Percentiles rank a stretch among this genome's conserved stretches.
Conservation (phyloP, 1,284 basidiomycete species). For the Vanrija humicola region DNA sequence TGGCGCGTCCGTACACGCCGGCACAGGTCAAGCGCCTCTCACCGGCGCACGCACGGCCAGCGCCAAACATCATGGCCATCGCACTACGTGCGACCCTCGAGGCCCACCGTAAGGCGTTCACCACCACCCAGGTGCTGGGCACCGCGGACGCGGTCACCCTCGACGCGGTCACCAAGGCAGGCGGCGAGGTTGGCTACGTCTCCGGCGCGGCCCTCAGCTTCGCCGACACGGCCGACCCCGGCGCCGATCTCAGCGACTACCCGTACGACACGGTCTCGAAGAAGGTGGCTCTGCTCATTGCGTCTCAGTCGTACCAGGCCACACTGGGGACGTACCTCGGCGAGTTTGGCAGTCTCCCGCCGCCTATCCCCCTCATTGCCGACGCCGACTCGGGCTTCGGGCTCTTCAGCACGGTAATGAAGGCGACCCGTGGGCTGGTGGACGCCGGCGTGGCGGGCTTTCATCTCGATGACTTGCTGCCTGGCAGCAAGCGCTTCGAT, state of each 20-base stretch:
- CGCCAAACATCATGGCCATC: too few species aligned
- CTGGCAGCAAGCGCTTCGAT: slow-evolving; percentile 9
- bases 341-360: background rate
- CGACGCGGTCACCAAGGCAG: too few species aligned
- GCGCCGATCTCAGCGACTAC: slow-evolving; percentile 7
- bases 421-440: slow-evolving; percentile 39
- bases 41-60: too few species aligned
- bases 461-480: slow-evolving; percentile 19
- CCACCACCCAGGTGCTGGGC: too few species aligned
- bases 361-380: slow-evolving; percentile 17
- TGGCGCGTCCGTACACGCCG: too few species aligned
- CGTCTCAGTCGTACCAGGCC: slow-evolving; percentile 7
- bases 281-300: slow-evolving; percentile 11
- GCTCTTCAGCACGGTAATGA: slow-evolving; percentile 46
- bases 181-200: too few species aligned
- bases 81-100: too few species aligned
- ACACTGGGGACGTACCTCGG: background rate
- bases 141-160: too few species aligned
- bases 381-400: slow-evolving; percentile 36
- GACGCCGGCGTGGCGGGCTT: slow-evolving; percentile 19
- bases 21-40: too few species aligned
- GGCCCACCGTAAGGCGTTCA: too few species aligned
- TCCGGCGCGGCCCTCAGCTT: too few species aligned
- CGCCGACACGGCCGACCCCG: too few species aligned
- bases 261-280: slow-evolving; percentile 18